A percentile compares a stretch with the other conserved stretches of the same genome.
These are phyloP conservation scores for Dactylellina sp. DNA, from an alignment of 2,329 filamentous ascomycete genomes.

Conservation along the genomic window DNA sequence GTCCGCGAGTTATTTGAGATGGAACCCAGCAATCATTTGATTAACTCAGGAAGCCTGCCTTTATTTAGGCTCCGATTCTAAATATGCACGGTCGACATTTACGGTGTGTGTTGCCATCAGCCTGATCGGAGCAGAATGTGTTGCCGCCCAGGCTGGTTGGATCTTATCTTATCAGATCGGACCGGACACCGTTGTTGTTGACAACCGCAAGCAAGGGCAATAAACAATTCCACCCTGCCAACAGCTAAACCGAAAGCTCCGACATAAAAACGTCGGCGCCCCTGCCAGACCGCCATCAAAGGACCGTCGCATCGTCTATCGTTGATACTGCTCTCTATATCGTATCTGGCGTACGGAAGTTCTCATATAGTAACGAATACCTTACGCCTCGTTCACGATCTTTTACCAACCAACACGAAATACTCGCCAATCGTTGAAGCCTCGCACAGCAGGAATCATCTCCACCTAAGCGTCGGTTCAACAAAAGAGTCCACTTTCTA, in stretches of 20 bases:
- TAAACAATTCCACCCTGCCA: slow-evolving; percentile 29
- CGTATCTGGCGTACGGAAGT: too few species aligned
- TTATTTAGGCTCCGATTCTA: too few species aligned
- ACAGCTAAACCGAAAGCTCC: neutral
- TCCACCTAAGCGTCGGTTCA: too few species aligned
- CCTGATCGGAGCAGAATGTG: slow-evolving; percentile 11
- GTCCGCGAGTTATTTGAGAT: too few species aligned
- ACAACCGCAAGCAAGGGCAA: slow-evolving; percentile 16
- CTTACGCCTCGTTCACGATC: neutral
- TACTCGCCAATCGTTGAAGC: too few species aligned
- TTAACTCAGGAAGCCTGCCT: too few species aligned
- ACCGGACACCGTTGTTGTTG: slow-evolving; percentile 26
- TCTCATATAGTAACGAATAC: neutral
- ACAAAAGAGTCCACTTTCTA: too few species aligned
- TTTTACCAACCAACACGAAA: neutral
- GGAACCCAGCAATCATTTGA: too few species aligned
- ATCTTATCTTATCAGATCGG: slow-evolving; percentile 34
- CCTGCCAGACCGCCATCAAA: neutral
- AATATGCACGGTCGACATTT: too few species aligned
- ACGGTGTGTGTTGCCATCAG: neutral
- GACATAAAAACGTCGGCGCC: slow-evolving; percentile 12
- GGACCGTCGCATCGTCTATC: too few species aligned
- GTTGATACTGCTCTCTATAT: neutral
- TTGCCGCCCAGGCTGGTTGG: slow-evolving; percentile 1
- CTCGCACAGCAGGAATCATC: too few species aligned